Conservation (phyloP, 768 basidiomycete species). For the Serpula lacrymans region DNA sequence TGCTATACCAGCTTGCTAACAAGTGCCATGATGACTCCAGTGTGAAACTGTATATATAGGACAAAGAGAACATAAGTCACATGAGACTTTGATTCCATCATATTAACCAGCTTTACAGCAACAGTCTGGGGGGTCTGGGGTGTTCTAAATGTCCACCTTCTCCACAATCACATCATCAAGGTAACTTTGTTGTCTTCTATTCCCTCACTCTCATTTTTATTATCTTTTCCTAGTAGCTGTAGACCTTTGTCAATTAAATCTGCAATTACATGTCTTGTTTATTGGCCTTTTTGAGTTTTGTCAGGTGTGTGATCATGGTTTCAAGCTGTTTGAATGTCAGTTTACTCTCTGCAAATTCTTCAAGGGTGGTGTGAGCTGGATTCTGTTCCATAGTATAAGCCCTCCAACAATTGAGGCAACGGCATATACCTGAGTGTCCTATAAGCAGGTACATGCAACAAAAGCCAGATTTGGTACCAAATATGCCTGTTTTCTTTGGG, state of each 20-base stretch:
- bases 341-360: conserved; percentile 6
- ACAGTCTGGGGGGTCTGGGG: no score
- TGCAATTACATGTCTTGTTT: no score
- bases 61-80: not conserved
- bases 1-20: no score
- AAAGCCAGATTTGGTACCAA: conserved; percentile 31
- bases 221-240: not conserved
- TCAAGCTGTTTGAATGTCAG: conserved; percentile 21
- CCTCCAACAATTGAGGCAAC: conserved; percentile 27
- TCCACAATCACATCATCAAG: not conserved
- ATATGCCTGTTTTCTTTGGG: conserved; percentile 29
- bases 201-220: not conserved
- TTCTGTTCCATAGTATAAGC: conserved; percentile 12
- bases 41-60: not conserved
- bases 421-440: conserved; percentile 22
- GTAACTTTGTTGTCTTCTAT: not conserved
- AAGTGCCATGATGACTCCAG: no score
- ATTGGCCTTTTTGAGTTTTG: no score
- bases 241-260: not conserved
- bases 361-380: conserved; percentile 1
- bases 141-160: no score
- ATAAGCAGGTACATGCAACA: conserved; percentile 32
- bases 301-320: no score
- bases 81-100: not conserved
- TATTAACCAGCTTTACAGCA: no score